Base-by-base conservation (phyloP, 2,329 filamentous ascomycete species). In the Penicillium rolfsii region DNA sequence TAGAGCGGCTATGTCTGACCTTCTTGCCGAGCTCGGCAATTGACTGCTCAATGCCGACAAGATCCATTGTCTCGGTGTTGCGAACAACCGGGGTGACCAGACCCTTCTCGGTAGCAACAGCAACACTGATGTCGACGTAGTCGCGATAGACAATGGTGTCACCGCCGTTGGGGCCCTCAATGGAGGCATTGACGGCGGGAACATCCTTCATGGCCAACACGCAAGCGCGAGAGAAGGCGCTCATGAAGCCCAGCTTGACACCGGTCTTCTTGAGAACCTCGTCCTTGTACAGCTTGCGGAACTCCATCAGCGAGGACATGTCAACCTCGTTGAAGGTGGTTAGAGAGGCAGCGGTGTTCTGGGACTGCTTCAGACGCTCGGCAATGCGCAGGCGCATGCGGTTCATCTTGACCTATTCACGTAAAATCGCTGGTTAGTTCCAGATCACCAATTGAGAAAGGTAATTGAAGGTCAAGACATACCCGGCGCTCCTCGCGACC, bases 291-390 rank as follows among this genome's bases (percentile, higher is more conserved):
- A 93, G 84, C 79, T 96, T 97, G 70, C 95, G 90, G 83, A 99
- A 94, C 65, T 97, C 92, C 90, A 98, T 97, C 53, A 99, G 84
- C 24, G 90, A 91, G 35, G 94, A 96, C 95, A 99, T 99, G 78
- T 99, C 95, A 63, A 99, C 95, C 80, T 98, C 94, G 79, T 99
- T 97, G 85, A 99, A 99, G 28, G 95, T 99, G 52, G 95, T 98
- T 56, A 99, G 84, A 4, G 95, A 97, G 48, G 95, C 95, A 54
- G 95, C 94, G 1, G 95, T 98, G 82, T 99, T 99, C 77, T 99
- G 95, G 22, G 95, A 98, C 78, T 99, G 95, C 87, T 99, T 99
- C 67, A 99, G 86, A 70, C 95, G 93, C 83, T 99, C 95, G 54
- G 95, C 92, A 70, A 98, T 99, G 64, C 95, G 89, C 63, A 98